Evolutionary conservation across 768 basidiomycete genomes (phyloP).

Genomic region (Strobilomyces confusus): DNA sequence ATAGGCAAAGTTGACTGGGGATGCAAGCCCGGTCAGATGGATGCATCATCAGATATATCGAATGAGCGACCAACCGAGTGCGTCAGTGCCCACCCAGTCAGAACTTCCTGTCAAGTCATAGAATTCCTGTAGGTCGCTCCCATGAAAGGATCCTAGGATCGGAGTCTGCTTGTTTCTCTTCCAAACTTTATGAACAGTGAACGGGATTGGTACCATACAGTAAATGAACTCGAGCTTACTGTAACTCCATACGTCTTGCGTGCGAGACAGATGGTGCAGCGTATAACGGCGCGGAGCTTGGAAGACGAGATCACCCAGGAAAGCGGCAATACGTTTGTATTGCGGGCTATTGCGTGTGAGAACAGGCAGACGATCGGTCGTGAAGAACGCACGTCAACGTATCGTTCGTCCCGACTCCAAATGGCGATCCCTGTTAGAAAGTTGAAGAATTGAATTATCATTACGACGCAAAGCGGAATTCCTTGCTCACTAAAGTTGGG

Average conservation of each 20-base stretch:
- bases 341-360: background rate
- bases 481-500: background rate
- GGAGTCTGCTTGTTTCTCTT: slow-evolving; percentile 15
- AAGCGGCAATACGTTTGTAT: slow-evolving; percentile 2
- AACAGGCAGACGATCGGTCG: background rate
- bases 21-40: too few species aligned
- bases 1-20: too few species aligned
- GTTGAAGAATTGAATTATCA: background rate
- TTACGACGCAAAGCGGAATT: background rate
- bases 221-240: background rate
- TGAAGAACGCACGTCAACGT: slow-evolving; percentile 5
- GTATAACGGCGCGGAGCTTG: slow-evolving; percentile 8
- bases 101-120: slow-evolving; percentile 4
- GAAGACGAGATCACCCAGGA: slow-evolving; percentile 17
- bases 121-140: slow-evolving; percentile 15
- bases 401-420: slow-evolving; percentile 22
- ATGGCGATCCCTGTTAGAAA: slow-evolving; percentile 24
- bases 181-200: slow-evolving; percentile 4
- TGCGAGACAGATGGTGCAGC: slow-evolving; percentile 2
- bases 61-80: background rate
- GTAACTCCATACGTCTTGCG: slow-evolving; percentile 14
- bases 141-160: slow-evolving; percentile 17
- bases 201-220: too few species aligned
- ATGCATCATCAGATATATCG: background rate
- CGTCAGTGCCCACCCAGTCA: slow-evolving; percentile 14